Base-by-base conservation (phyloP, 75 land plant genomes). In the Cryptomeria japonica region DNA sequence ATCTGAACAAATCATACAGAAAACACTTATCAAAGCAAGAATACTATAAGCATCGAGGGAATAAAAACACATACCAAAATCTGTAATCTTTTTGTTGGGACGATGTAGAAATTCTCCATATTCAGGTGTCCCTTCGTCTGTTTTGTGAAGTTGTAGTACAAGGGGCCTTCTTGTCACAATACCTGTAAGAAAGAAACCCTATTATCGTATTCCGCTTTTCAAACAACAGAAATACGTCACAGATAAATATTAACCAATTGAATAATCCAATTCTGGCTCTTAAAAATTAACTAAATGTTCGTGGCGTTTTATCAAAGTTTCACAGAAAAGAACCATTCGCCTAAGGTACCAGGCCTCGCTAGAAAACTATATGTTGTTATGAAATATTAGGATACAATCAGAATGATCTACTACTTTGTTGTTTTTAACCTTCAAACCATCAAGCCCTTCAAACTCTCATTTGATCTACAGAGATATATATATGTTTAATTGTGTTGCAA, bases 121-220 rank as follows among this genome's bases (percentile, higher is more conserved):
- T 88, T 96, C 98, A 61, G 90, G 84, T 68, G 64, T 34, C 11
- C 96, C 94, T 19, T 88, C 94, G 11, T 96, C 98, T 32, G 90
- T 92, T 86, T 95, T 93, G 82, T 96, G 98, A 87, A 96, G 88
- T 86, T 96, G 98, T 94, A 96, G 76, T 34, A 96, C 98, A 41
- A 96, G 88, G 14, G 97, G 98, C 87, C 98, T 87, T 90, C 98
- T 91, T 37, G 98, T 96, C 64, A 96, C 98, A 89, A 96, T 96
- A 39, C 98, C 98, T 96, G 86, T 25, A 51, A 87, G 37, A 47
- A 34, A 44, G 13, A 34, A 83, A 44, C 36, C 53, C 18, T 16
- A n/a, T 0, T 36, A 25, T 68, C 2, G 28, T 68, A 68, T 31
- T 72, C 34, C 1, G 34, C 28, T 28, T 72, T 28, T 14, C 72